Evolutionary conservation across 306 rosid species (phyloP).

Genomic region (Adenanthera pavonina): DNA sequence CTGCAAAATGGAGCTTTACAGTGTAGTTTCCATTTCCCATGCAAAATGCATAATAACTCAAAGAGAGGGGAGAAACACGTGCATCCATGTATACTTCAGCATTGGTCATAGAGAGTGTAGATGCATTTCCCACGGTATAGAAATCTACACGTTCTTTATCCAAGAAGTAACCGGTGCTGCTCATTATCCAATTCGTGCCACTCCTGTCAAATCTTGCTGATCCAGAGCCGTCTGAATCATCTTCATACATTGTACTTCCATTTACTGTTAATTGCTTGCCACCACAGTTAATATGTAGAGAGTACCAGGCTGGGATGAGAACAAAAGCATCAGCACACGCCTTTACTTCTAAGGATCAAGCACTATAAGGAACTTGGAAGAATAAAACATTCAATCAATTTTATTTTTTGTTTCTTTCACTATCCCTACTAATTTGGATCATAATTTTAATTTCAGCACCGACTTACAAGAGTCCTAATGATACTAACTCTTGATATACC

Average conservation of each 20-base stretch:
- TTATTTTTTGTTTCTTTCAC: background rate
- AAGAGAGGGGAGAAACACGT: slow-evolving; percentile 69
- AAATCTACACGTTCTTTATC: background rate
- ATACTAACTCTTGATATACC: background rate
- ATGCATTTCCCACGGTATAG: background rate
- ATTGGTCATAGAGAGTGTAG: slow-evolving; percentile 38
- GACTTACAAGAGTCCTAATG: background rate
- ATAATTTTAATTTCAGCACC: background rate
- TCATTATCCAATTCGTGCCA: slow-evolving; percentile 41
- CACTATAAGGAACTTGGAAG: background rate
- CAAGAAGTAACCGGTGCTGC: slow-evolving; percentile 44
- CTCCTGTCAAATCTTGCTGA: slow-evolving; percentile 38
- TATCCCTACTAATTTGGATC: background rate
- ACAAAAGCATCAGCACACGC: background rate
- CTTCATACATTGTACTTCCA: slow-evolving; percentile 47
- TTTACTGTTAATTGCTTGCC: slow-evolving; percentile 41
- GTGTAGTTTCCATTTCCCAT: slow-evolving; percentile 59
- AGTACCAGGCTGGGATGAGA: slow-evolving; percentile 47
- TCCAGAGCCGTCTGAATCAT: slow-evolving; percentile 40
- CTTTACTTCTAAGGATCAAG: background rate
- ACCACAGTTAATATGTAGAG: slow-evolving; percentile 69
- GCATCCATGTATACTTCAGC: slow-evolving; percentile 61
- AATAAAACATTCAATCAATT: background rate
- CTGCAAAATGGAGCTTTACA: slow-evolving; percentile 58
- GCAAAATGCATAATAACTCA: slow-evolving; percentile 68